A percentile compares a stretch with the other conserved stretches of the same genome.
phyloP scores from a whole-genome alignment of 345 rosid species.

The Cardiospermum halicacabum region DNA sequence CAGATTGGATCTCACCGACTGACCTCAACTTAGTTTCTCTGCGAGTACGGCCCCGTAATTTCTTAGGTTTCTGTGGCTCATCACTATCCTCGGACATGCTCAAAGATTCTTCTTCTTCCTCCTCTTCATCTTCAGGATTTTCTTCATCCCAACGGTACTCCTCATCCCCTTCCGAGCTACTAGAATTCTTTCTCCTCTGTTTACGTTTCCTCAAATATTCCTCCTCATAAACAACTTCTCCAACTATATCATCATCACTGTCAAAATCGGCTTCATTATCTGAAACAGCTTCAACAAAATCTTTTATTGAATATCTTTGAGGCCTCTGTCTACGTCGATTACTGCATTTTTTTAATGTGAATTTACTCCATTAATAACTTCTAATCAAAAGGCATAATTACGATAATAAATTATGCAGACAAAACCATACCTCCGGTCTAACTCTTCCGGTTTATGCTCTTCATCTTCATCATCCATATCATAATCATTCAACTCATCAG shows the following conservation, averaged over 20 bases:
- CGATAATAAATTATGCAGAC: slow-evolving; percentile 1
- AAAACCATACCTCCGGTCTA: slow-evolving; percentile 68
- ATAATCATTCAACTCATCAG: slow-evolving; percentile 58
- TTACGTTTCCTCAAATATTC: slow-evolving; percentile 91
- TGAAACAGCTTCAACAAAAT: slow-evolving; percentile 80
- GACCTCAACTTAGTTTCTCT: slow-evolving; percentile 77
- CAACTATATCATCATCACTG: slow-evolving; percentile 98
- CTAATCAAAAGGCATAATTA: background rate
- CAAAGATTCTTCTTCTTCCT: slow-evolving; percentile 64
- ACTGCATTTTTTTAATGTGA: slow-evolving; percentile 29
- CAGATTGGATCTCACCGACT: slow-evolving; percentile 66
- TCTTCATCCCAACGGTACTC: slow-evolving; percentile 92
- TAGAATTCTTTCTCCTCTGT: slow-evolving; percentile 58
- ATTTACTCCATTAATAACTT: slow-evolving; percentile 13
- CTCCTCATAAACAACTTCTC: slow-evolving; percentile 97
- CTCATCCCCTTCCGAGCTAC: slow-evolving; percentile 98
- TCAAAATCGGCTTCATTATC: slow-evolving; percentile 80
- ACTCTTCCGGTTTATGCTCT: slow-evolving; percentile 37
- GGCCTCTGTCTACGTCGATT: slow-evolving; percentile 85
- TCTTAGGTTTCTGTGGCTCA: slow-evolving; percentile 61
- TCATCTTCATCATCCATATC: slow-evolving; percentile 73
- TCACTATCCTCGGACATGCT: slow-evolving; percentile 81
- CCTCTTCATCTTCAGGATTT: slow-evolving; percentile 75
- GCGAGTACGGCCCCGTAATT: slow-evolving; percentile 59
- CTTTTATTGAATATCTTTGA: slow-evolving; percentile 77